Percentiles rank a stretch among this genome's conserved stretches.
Conservation (phyloP, 2,329 filamentous ascomycete species). For the Cytospora piceicola region DNA sequence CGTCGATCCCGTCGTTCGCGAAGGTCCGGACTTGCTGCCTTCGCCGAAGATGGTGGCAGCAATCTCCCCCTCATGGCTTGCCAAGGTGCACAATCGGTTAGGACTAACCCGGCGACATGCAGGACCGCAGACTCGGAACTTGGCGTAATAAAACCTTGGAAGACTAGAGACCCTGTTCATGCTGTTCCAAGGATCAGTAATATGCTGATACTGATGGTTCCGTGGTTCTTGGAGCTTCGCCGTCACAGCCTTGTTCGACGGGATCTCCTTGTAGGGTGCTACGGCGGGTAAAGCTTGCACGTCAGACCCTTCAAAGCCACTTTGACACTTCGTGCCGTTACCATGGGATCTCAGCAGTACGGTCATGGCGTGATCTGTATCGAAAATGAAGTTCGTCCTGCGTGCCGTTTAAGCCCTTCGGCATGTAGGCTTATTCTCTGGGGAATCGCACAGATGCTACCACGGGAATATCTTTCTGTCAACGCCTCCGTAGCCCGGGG, state of each 20-base stretch:
- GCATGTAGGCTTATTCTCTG: neutral
- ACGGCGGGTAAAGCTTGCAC: no score
- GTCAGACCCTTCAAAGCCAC: no score
- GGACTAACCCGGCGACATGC: neutral
- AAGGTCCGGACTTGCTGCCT: neutral
- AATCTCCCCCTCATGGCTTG: neutral
- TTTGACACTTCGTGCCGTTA: no score
- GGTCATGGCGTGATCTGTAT: neutral
- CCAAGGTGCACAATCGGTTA: neutral
- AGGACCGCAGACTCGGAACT: neutral
- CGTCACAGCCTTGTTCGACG: no score
- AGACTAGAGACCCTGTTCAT: no score
- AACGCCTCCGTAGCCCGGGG: neutral
- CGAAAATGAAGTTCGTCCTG: neutral
- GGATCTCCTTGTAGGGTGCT: no score
- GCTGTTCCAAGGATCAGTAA: neutral
- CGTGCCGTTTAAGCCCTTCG: neutral
- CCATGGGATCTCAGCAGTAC: no score
- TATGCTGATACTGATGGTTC: neutral
- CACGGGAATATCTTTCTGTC: neutral
- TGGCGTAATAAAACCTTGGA: neutral
- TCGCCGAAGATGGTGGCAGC: neutral
- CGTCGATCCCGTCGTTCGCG: neutral
- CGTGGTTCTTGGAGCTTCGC: neutral
- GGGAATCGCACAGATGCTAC: neutral